Evolutionary conservation across 345 rosid species (phyloP).

Genomic region (Cardamine occulta): DNA sequence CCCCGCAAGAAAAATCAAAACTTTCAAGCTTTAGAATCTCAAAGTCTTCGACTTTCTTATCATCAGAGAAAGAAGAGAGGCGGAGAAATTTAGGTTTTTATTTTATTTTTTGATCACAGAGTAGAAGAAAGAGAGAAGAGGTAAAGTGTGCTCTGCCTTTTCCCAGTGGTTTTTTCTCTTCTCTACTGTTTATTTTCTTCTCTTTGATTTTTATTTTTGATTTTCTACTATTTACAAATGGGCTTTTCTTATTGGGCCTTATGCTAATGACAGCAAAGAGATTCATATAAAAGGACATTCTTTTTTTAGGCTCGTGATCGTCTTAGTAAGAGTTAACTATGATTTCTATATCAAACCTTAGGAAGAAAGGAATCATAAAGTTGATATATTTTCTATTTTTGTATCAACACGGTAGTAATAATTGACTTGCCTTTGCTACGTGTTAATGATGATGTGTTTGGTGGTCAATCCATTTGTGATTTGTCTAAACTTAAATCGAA

Average conservation of each 20-base stretch:
- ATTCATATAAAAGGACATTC: neutral
- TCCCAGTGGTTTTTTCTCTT: constrained; percentile 40
- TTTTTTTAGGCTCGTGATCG: neutral
- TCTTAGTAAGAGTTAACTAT: neutral
- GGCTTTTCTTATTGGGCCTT: constrained; percentile 35
- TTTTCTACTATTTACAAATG: neutral
- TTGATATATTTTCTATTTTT: neutral
- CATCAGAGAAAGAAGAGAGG: constrained; percentile 18
- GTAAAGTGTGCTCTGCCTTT: constrained; percentile 37
- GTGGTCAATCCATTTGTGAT: constrained; percentile 36
- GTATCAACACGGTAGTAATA: constrained; percentile 28
- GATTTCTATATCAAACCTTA: constrained; percentile 19
- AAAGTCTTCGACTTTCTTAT: constrained; percentile 32
- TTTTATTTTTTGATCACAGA: constrained; percentile 10
- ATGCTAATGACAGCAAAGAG: neutral
- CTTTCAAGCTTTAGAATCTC: constrained; percentile 3
- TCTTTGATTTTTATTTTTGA: constrained; percentile 15
- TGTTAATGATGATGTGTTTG: constrained; percentile 36
- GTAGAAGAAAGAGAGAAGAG: constrained; percentile 38
- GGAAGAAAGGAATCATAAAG: constrained; percentile 39
- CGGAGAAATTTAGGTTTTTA: constrained; percentile 52
- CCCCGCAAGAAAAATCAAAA: neutral
- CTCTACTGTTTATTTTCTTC: constrained; percentile 34
- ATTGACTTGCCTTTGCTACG: constrained; percentile 30
- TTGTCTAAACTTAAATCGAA: neutral